Percentiles rank a stretch among this genome's conserved stretches.
These are phyloP conservation scores for Zygosaccharomyces gambellarensis DNA, from an alignment of 805 yeast species.

Conservation along the genomic window DNA sequence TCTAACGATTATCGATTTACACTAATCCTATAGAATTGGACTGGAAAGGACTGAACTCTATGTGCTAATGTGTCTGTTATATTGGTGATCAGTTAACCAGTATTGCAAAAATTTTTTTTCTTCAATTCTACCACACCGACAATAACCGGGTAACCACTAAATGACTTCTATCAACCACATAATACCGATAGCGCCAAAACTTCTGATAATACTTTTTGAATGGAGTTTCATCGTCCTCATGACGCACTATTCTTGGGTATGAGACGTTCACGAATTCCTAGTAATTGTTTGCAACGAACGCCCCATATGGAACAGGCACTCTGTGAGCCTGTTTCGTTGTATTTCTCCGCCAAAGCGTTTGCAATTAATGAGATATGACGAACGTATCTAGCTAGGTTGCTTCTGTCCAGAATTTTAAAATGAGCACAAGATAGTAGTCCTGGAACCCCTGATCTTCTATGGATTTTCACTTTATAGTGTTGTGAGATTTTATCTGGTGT, in stretches of 20 bases:
- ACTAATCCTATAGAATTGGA: no score
- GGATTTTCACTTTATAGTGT: constrained; percentile 59
- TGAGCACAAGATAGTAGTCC: constrained; percentile 73
- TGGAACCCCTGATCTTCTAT: constrained; percentile 65
- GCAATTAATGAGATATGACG: constrained; percentile 64
- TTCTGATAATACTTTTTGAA: background rate
- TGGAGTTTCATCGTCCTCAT: background rate
- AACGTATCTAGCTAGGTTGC: constrained; percentile 56
- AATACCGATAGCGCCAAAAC: background rate
- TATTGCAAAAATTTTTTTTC: background rate
- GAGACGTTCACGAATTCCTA: constrained; percentile 9
- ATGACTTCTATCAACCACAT: background rate
- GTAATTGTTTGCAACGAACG: constrained; percentile 11
- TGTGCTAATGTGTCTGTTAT: background rate
- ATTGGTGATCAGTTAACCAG: background rate
- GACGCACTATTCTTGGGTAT: background rate
- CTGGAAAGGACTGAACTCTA: background rate
- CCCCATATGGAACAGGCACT: constrained; percentile 24
- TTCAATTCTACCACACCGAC: background rate
- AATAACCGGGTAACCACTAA: background rate
- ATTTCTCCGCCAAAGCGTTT: constrained; percentile 66
- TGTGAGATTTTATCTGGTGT: constrained; percentile 11
- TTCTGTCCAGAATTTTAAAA: constrained; percentile 60
- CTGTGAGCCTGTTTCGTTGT: constrained; percentile 42
- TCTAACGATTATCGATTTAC: background rate